Base-by-base conservation (phyloP, 2,329 filamentous ascomycete genomes). In the Neonectria sp. region DNA sequence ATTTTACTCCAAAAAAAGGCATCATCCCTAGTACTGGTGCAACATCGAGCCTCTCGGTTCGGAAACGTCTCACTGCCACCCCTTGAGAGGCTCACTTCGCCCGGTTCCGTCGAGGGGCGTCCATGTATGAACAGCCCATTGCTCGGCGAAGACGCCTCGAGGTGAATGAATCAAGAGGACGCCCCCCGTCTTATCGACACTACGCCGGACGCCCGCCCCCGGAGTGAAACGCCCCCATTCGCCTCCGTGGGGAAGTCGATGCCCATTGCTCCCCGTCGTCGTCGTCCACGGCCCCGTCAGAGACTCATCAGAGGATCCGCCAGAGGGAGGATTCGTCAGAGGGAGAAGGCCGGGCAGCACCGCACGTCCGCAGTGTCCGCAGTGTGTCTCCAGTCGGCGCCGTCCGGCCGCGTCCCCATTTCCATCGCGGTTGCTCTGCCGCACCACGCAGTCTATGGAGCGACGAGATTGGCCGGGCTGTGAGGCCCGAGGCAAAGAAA, bases 371-470 rank as follows among this genome's bases (percentile, higher is more conserved):
- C 63, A 60, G 45, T 52, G 17, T 57, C 51, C 60, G 55, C 68
- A 64, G 62, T 62, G 61, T 69, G 24, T 45, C 62, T 65, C 67
- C 60, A 69, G 46, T 73, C 65, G 68, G 70, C 63, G 45, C 58
- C 55, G 63, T 56, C 56, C 70, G 63, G 60, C 65, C 61, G 55
- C 63, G 68, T 62, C 45, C 13, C 27, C 51, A 55, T 51, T 40
- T 17, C 51, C 45, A 37, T 60, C 51, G 43, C 51, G 29, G 48
- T 9, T 53, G 31, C 52, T 56, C 64, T 48, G 49, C 58, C 59
- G 60, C 64, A 63, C 55, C 55, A 59, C 59, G 31, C 31, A 59
- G 45, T 25, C 24, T 25, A 67, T 55, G 24, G 64, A 40, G 53
- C 43, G 59, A 55, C 64, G 55, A 52, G 57, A 59, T 51, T 67